Evolutionary conservation across 192 early-diverging fungal species (phyloP).

Genomic region (Tieghemiomyces parasiticus): DNA sequence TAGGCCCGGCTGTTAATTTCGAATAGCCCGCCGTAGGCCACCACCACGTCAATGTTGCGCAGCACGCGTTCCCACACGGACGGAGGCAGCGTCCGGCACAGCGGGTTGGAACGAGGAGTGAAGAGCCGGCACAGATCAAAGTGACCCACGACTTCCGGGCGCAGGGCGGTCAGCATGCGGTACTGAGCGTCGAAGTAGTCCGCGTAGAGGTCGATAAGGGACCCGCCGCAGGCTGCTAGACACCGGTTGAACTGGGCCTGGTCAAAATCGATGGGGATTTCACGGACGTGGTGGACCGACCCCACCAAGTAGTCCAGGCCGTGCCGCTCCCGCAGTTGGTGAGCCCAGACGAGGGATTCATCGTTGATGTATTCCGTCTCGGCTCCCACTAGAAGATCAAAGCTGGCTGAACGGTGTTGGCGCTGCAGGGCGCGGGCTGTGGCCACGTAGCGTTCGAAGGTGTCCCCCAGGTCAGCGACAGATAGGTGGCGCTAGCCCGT

Average conservation of each 20-base stretch:
- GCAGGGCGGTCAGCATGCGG: constrained; percentile 46
- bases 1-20: constrained; percentile 90
- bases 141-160: constrained; percentile 85
- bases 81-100: constrained; percentile 13
- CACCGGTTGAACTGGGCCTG: constrained; percentile 32
- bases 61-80: constrained; percentile 34
- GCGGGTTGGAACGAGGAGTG: constrained; percentile 33
- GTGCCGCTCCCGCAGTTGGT: constrained; percentile 27
- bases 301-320: constrained; percentile 80
- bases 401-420: constrained; percentile 31
- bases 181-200: constrained; percentile 85
- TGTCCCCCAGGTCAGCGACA: constrained; percentile 36
- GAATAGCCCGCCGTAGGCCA: constrained; percentile 70
- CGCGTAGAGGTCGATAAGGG: constrained; percentile 38
- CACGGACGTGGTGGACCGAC: constrained; percentile 76
- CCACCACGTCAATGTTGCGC: constrained; percentile 72
- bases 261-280: constrained; percentile 75
- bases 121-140: constrained; percentile 90
- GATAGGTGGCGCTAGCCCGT: constrained; percentile 40
- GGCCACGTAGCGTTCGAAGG: constrained; percentile 49
- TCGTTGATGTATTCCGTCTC: constrained; percentile 78
- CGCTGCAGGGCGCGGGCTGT: constrained; percentile 57
- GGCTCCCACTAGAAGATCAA: constrained; percentile 67
- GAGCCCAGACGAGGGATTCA: constrained; percentile 30
- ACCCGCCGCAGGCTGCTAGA: constrained; percentile 17